Conservation (phyloP, 2,329 filamentous ascomycete genomes). For the Trichophyton schoenleinii region DNA sequence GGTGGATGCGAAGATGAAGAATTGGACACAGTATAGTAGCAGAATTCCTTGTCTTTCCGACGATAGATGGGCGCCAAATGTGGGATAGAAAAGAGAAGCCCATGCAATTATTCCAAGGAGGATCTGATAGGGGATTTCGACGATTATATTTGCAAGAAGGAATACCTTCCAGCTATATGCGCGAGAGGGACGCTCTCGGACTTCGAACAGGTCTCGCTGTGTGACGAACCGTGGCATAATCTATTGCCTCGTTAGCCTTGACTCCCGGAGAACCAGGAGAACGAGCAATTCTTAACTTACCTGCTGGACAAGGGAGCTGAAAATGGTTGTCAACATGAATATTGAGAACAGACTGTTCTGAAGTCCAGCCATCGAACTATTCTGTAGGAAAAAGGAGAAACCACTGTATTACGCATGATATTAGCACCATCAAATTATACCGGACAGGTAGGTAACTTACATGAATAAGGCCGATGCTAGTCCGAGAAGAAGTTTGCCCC, state of each 20-base stretch:
- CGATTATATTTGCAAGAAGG: slow-evolving; percentile 68
- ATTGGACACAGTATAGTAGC: slow-evolving; percentile 62
- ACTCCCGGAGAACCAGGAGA: slow-evolving; percentile 37
- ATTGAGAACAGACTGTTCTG: slow-evolving; percentile 80
- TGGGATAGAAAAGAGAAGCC: slow-evolving; percentile 74
- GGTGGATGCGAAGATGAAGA: slow-evolving; percentile 69
- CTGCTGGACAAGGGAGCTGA: slow-evolving; percentile 44
- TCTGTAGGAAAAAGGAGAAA: slow-evolving; percentile 63
- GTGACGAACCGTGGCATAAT: slow-evolving; percentile 73
- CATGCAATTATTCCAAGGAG: slow-evolving; percentile 63
- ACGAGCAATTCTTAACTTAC: slow-evolving; percentile 49
- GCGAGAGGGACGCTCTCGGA: slow-evolving; percentile 71
- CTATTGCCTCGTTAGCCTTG: slow-evolving; percentile 9
- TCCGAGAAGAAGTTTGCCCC: slow-evolving; percentile 62
- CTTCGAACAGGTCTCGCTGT: slow-evolving; percentile 71
- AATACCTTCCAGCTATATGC: slow-evolving; percentile 78
- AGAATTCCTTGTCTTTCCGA: slow-evolving; percentile 61
- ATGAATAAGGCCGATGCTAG: slow-evolving; percentile 55
- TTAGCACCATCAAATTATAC: slow-evolving; percentile 21
- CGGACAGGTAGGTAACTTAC: slow-evolving; percentile 7
- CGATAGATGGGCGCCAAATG: slow-evolving; percentile 48
- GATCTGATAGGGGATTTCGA: slow-evolving; percentile 76
- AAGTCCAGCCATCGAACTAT: slow-evolving; percentile 60
- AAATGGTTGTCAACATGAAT: slow-evolving; percentile 57
- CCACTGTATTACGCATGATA: slow-evolving; percentile 50